phyloP scores from a whole-genome alignment of 345 rosid species.

The Sapria himalayana region DNA sequence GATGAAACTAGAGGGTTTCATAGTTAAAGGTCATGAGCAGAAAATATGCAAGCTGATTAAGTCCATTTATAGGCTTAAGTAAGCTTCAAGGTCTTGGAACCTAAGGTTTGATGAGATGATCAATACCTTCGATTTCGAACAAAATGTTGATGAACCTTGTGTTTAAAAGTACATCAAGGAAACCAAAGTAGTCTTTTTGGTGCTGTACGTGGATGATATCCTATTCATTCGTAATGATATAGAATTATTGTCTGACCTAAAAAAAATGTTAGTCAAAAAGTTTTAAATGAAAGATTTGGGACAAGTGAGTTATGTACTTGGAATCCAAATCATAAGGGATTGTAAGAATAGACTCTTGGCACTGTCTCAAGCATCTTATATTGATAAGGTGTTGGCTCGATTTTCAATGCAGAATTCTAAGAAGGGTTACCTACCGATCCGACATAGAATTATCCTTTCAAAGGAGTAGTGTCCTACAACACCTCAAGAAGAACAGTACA shows the following conservation, averaged over 20 bases:
- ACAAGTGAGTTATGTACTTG: not conserved
- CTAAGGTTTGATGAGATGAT: not conserved
- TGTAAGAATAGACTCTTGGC: not conserved
- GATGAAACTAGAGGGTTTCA: not conserved
- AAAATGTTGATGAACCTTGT: no score
- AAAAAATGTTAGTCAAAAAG: not conserved
- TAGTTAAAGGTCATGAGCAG: no score
- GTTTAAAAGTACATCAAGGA: not conserved
- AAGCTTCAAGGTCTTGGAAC: no score
- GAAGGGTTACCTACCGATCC: not conserved
- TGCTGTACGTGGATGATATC: not conserved
- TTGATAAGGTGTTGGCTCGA: no score
- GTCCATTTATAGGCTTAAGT: no score
- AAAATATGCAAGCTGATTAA: no score
- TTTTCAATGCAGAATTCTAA: no score
- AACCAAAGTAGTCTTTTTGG: not conserved
- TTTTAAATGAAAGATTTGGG: not conserved
- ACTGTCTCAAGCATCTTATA: no score
- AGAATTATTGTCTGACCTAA: not conserved
- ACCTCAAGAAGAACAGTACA: no score
- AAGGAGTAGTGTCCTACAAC: not conserved
- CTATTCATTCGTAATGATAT: not conserved
- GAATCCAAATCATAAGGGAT: not conserved
- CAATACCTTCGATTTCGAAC: not conserved
- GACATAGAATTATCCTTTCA: not conserved